Evolutionary conservation across 2,329 filamentous ascomycete genomes (phyloP), one percentile per base, ranked within the genome.

Genomic region (Grosmannia huntii): DNA sequence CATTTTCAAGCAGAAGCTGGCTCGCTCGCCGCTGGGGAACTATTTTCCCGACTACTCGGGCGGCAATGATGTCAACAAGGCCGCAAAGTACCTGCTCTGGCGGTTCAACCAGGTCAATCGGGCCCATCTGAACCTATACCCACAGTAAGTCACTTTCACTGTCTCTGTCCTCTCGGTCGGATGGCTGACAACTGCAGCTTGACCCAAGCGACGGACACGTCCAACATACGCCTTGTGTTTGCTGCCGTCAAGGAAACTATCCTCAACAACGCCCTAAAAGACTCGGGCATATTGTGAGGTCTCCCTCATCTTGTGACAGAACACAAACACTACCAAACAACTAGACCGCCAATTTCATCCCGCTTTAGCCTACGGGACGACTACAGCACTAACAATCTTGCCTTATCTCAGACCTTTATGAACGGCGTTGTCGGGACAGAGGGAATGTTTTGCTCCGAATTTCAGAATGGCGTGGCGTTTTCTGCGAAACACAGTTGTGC

Each of bases 191-290:
- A 2, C n/a, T 11, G 3, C 25, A 97, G 92, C 73, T 82, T 99
- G 62, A 99, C 94, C 38, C 94, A 99, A 86, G 94, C 94, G 52
- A 99, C 94, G 63, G 94, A 99, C 71, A 99, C 94, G 4, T 96
- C 91, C 56, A 99, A 99, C 69, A 96, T 99, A 67, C 89, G 94
- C 64, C 81, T 99, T 44, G 94, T 99, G 53, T 99, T 99, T 73
- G 94, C 92, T 38, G 94, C 94, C 10, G 94, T 99, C 61, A 99
- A 99, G 72, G 94, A 99, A 75, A 99, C 94, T 38, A 99, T 99
- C 68, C 76, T 99, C 65, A 95, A 97, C 73, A 99, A 99, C 71
- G 94, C 94, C 53, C 81, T 99, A 65, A 96, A 95, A 75, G 94
- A 99, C 72, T 97, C 94, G 25, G 94, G 94, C 65, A 97, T 99